These are phyloP conservation scores for Aquilaria sinensis DNA, from an alignment of 345 rosid genomes.

Conservation along the genomic window DNA sequence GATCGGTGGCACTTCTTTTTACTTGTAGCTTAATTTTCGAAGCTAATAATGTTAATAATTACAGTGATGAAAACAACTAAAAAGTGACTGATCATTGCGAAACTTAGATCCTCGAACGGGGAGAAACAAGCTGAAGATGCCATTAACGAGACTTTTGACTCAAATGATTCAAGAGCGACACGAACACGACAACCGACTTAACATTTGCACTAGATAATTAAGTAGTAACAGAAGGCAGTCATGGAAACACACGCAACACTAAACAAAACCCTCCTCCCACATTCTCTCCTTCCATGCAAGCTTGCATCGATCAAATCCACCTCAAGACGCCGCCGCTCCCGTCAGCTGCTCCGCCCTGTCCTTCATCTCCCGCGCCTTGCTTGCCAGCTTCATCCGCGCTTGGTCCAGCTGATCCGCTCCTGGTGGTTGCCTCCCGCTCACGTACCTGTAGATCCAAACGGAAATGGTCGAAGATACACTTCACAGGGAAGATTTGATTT, in stretches of 20 bases:
- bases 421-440: conserved; percentile 60
- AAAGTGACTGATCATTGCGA: too few species aligned
- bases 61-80: too few species aligned
- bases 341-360: conserved; percentile 56
- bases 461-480: neutral
- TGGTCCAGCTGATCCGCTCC: conserved; percentile 64
- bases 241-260: neutral
- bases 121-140: too few species aligned
- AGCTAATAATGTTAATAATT: too few species aligned
- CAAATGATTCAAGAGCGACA: too few species aligned
- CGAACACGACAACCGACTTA: too few species aligned
- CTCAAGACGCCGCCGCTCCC: conserved; percentile 12
- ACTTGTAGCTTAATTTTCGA: too few species aligned
- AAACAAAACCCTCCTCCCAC: too few species aligned
- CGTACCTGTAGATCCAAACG: conserved; percentile 37
- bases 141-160: too few species aligned
- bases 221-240: neutral
- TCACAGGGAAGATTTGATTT: neutral
- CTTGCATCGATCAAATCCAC: neutral
- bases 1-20: too few species aligned
- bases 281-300: neutral
- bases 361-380: conserved; percentile 70
- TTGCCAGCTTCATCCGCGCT: conserved; percentile 57
- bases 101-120: too few species aligned
- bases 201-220: too few species aligned